These are phyloP conservation scores for Lichtheimia corymbifera DNA, from an alignment of 371 early-diverging fungal species.

Conservation along the genomic window DNA sequence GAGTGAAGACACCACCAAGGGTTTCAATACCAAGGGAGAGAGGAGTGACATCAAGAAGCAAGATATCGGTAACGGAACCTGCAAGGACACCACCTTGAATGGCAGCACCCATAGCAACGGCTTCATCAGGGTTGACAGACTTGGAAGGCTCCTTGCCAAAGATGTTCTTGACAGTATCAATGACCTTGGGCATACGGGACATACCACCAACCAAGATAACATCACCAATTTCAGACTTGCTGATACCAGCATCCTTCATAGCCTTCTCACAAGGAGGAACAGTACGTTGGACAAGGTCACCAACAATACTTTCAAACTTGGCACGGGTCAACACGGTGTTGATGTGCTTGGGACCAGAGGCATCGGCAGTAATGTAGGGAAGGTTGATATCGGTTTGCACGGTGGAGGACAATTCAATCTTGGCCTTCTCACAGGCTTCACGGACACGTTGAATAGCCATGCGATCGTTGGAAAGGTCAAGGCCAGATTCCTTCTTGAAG, in stretches of 20 bases:
- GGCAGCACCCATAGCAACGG: conserved; percentile 99
- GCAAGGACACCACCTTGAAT: conserved; percentile 98
- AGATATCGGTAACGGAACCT: conserved; percentile 93
- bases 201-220: conserved; percentile 99
- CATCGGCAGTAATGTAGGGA: conserved; percentile 94
- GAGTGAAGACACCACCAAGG: conserved; percentile 96
- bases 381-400: conserved; percentile 94
- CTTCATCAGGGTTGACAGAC: conserved; percentile 99
- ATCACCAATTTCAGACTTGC: conserved; percentile 84
- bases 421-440: conserved; percentile 98
- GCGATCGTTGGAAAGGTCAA: conserved; percentile 79
- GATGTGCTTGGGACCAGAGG: conserved; percentile 95
- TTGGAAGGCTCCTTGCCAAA: conserved; percentile 94
- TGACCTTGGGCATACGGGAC: conserved; percentile 98
- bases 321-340: conserved; percentile 89
- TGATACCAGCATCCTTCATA: conserved; percentile 93
- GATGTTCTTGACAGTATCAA: conserved; percentile 87
- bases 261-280: conserved; percentile 96
- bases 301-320: conserved; percentile 87
- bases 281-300: conserved; percentile 87
- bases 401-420: conserved; percentile 95
- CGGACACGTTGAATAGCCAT: conserved; percentile 96
- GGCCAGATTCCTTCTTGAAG: conserved; percentile 80
- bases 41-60: conserved; percentile 98
- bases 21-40: conserved; percentile 98